Conservation (phyloP, 371 early-diverging fungal species). For the Saksenaea oblongispora region DNA sequence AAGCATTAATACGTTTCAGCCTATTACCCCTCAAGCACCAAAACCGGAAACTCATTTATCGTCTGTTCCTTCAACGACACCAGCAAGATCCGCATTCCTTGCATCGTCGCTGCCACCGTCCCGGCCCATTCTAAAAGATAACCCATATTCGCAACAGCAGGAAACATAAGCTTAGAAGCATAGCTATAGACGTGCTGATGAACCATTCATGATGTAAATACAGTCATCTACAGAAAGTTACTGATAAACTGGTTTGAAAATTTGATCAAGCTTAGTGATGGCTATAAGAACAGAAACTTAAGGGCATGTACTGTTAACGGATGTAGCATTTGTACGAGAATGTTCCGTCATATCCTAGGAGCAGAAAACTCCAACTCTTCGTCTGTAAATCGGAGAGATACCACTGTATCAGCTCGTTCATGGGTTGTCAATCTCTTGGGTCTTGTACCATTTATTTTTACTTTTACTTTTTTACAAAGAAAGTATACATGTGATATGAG, state of each 20-base stretch:
- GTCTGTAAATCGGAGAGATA: too few species aligned
- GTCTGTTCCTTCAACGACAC: not conserved
- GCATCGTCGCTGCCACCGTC: not conserved
- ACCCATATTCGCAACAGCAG: not conserved
- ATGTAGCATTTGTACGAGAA: too few species aligned
- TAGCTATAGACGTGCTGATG: not conserved
- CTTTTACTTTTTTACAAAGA: too few species aligned
- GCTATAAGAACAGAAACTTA: too few species aligned
- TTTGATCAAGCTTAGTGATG: too few species aligned
- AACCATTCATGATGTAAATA: conserved; percentile 3
- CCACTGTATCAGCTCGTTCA: too few species aligned
- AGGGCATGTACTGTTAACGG: too few species aligned
- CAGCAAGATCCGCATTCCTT: not conserved
- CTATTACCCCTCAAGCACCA: not conserved
- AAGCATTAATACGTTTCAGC: not conserved
- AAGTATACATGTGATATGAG: too few species aligned
- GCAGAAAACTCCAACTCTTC: too few species aligned
- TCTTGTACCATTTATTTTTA: too few species aligned
- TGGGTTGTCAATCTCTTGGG: too few species aligned
- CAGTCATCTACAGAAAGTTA: not conserved
- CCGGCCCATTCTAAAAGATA: not conserved
- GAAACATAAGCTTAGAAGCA: not conserved
- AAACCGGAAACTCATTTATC: not conserved
- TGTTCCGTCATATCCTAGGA: too few species aligned
- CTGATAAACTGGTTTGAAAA: not conserved